phyloP scores from a whole-genome alignment of 305 asterid genomes.

The Fraxinus xanthoxyloides region DNA sequence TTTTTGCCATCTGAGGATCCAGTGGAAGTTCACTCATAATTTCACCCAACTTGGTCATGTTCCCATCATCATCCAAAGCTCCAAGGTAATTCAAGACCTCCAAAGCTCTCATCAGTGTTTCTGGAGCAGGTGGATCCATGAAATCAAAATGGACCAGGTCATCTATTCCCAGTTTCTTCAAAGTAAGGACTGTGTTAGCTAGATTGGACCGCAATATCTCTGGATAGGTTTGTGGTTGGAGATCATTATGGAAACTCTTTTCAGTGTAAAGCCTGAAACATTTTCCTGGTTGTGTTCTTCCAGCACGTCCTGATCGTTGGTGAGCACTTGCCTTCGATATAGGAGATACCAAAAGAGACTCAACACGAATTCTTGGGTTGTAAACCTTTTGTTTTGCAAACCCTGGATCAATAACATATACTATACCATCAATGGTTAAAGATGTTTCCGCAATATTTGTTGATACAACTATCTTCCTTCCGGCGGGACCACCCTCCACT shows the following conservation, averaged over 20 bases:
- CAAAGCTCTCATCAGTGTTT: conserved; percentile 90
- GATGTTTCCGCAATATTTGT: conserved; percentile 98
- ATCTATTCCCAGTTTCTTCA: conserved; percentile 88
- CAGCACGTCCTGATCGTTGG: conserved; percentile 99
- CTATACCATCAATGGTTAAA: conserved; percentile 95
- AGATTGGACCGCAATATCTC: conserved; percentile 89
- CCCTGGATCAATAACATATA: conserved; percentile 95
- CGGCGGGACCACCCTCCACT: conserved; percentile 84
- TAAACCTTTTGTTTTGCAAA: conserved; percentile 91
- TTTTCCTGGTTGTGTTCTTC: conserved; percentile 97
- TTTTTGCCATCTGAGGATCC: conserved; percentile 96
- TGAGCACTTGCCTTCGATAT: conserved; percentile 99
- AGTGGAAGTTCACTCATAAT: conserved; percentile 95
- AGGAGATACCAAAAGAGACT: conserved; percentile 94
- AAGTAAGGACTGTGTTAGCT: conserved; percentile 84
- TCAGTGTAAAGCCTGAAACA: conserved; percentile 95
- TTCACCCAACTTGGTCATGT: conserved; percentile 82
- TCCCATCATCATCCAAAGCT: conserved; percentile 96
- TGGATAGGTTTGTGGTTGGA: conserved; percentile 90
- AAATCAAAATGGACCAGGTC: conserved; percentile 95
- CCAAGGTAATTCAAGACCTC: conserved; percentile 92
- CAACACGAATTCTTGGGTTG: conserved; percentile 89
- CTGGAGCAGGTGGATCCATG: conserved; percentile 99
- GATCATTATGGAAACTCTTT: conserved; percentile 80
- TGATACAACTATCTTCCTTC: conserved; percentile 95